Evolutionary conservation across 2,329 filamentous ascomycete species (phyloP), one percentile per base, ranked within the genome.

Genomic region (Beauveria sp.): DNA sequence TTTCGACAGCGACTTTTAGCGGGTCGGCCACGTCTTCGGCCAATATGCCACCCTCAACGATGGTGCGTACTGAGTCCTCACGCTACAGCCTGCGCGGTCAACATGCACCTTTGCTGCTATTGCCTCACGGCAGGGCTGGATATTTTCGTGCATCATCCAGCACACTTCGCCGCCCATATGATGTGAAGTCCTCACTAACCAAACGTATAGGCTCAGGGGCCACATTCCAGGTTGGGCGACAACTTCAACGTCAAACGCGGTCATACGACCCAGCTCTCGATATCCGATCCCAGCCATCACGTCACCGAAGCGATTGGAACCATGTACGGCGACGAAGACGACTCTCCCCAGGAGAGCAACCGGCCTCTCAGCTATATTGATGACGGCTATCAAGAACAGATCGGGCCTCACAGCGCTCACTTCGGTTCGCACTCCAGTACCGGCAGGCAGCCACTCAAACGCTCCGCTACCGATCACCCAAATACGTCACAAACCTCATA

Each of bases 291-390:
- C 64, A 91, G 84, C 76, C 91, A 96, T 77, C 93, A 96, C 83
- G 91, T 96, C 72, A 96, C 92, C 62, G 93, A 96, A 75, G 89
- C 91, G 63, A 96, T 96, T 75, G 91, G 91, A 58, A 92, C 92
- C 69, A 84, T 96, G 76, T 96, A 97, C 76, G 90, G 89, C 69
- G 88, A 91, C 71, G 84, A 86, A 70, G 85, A 87, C 67, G 84
- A 90, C 67, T 84, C 76, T 2, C 82, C 85, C 66, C 84, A 75
- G 18, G 78, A 79, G 63, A 74, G 76, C 61, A 74, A 78, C 46
- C 85, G 89, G 51, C 90, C 90, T 42, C 76, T 93, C 69, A 93
- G 90, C 77, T 95, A 91, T 76, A 80, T 93, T 60, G 69, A 72
- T 67, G 81, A 80, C 53, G 78, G 82, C 31, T 80, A 82, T 64